Evolutionary conservation across 768 basidiomycete species (phyloP), one percentile per base, ranked within the genome.

Genomic region (Boletus patriciae): DNA sequence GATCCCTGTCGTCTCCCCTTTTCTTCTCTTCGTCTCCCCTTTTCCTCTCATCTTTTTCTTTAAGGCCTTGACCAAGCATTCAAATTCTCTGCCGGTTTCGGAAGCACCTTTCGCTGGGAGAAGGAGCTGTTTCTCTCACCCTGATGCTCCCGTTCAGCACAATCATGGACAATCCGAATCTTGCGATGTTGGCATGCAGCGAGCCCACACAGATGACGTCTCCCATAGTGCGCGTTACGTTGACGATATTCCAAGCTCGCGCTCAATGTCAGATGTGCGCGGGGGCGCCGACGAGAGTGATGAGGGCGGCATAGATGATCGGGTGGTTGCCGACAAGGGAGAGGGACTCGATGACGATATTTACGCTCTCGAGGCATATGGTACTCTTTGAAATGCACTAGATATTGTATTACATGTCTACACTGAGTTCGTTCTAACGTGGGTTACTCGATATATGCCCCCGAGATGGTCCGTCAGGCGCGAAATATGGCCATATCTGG

Each of bases 31-130:
- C 70, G 33, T 64, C 59, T 45, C 60, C 61, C 61, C 55, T 66
- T 70, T 70, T 55, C 62, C 50, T 69, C 61, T 65, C 66, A 47
- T 62, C 66, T 73, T 76, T 68, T 74, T 69, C 70, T 78, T 63
- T 77, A 79, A 78, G 78, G 67, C 62, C 13, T 61, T 55, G 38
- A 57, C 36, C 58, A 63, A 67, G 37, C 48, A n/a, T n/a, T n/a
- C n/a, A n/a, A n/a, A 63, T n/a, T 47, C 48, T 40, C 59, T 63
- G 13, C 49, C 67, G 6, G 36, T 49, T 4, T 52, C 50, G 9
- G 63, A 64, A 55, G 44, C 40, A 15, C 50, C 56, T 21, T 23
- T 27, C 15, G 13, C 50, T 29, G 61, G 42, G 37, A 63, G 54
- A 34, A 63, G 53, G 46, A 67, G 60, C 21, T 68, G 61, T 50